phyloP scores from a whole-genome alignment of 2,329 filamentous ascomycete species.

The Canariomyces notabilis region DNA sequence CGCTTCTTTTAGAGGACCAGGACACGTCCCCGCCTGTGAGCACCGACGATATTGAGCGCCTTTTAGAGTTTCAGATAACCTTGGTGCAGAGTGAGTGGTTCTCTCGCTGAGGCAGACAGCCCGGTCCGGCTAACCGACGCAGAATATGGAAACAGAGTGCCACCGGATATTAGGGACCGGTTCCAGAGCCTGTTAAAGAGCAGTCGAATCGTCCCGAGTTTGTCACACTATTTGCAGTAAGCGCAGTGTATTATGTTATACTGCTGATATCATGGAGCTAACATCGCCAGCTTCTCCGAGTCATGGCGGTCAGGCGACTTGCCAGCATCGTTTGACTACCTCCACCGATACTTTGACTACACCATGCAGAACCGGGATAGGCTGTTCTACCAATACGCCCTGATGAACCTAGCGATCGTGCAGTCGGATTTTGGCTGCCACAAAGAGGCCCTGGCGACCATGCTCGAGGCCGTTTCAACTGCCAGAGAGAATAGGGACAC shows the following conservation, averaged over 20 bases:
- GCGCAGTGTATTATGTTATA: conserved; percentile 17
- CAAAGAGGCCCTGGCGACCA: conserved; percentile 82
- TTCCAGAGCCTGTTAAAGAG: conserved; percentile 65
- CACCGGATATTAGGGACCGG: conserved; percentile 65
- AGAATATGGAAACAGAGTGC: conserved; percentile 75
- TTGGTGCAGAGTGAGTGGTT: conserved; percentile 67
- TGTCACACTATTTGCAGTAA: conserved; percentile 71
- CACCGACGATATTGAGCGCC: conserved; percentile 70
- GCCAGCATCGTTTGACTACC: conserved; percentile 78
- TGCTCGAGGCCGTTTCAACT: conserved; percentile 93
- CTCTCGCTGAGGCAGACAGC: not conserved
- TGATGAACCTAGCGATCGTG: conserved; percentile 87
- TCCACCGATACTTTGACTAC: conserved; percentile 96
- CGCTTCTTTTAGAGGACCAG: conserved; percentile 39
- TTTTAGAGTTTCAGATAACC: conserved; percentile 84
- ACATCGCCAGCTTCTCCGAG: conserved; percentile 67
- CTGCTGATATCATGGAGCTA: conserved; percentile 2
- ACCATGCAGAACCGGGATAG: conserved; percentile 81
- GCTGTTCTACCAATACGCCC: conserved; percentile 87
- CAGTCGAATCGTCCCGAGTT: conserved; percentile 62
- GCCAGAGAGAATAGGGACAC: conserved; percentile 90
- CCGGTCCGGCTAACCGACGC: conserved; percentile 5
- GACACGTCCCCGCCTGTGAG: conserved; percentile 50
- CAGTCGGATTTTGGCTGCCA: conserved; percentile 94
- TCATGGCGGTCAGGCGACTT: conserved; percentile 90